Evolutionary conservation across 208 protist genomes (phyloP).

Genomic region (Blechomonas ayalai): DNA sequence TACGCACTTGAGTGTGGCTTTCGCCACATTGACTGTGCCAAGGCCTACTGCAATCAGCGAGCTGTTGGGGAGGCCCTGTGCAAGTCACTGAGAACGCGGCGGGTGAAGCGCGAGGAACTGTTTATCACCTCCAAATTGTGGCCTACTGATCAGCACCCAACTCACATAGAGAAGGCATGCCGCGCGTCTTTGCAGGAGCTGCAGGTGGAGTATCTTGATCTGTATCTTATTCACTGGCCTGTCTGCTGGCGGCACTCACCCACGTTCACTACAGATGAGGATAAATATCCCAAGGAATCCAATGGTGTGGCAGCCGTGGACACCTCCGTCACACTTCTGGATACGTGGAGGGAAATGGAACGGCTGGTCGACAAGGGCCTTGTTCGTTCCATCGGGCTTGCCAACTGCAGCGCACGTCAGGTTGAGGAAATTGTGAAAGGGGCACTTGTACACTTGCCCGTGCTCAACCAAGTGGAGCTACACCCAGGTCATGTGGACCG

Average conservation of each 20-base stretch:
- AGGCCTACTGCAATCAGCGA: constrained; percentile 88
- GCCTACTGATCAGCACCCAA: constrained; percentile 89
- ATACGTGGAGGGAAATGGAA: constrained; percentile 88
- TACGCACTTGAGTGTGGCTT: constrained; percentile 76
- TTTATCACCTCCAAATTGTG: constrained; percentile 95
- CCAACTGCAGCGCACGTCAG: constrained; percentile 69
- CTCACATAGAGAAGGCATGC: constrained; percentile 82
- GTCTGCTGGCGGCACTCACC: constrained; percentile 64
- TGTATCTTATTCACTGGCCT: constrained; percentile 93
- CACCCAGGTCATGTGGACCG: constrained; percentile 67
- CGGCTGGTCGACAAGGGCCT: constrained; percentile 75
- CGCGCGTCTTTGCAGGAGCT: constrained; percentile 70
- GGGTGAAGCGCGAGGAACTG: constrained; percentile 79
- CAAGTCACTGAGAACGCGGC: constrained; percentile 23
- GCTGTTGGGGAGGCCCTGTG: constrained; percentile 80
- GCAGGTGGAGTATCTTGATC: constrained; percentile 85
- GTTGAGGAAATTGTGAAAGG: constrained; percentile 46
- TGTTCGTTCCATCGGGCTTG: constrained; percentile 84
- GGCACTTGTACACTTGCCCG: constrained; percentile 41
- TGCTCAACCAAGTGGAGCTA: constrained; percentile 88
- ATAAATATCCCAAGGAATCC: constrained; percentile 56
- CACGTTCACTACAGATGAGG: constrained; percentile 34
- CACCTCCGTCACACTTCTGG: constrained; percentile 30
- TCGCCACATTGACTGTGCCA: constrained; percentile 88
- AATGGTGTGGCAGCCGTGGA: constrained; percentile 42